These are phyloP conservation scores for Fusarium tanahbumbuense DNA, from an alignment of 2,329 filamentous ascomycete genomes.

Conservation along the genomic window DNA sequence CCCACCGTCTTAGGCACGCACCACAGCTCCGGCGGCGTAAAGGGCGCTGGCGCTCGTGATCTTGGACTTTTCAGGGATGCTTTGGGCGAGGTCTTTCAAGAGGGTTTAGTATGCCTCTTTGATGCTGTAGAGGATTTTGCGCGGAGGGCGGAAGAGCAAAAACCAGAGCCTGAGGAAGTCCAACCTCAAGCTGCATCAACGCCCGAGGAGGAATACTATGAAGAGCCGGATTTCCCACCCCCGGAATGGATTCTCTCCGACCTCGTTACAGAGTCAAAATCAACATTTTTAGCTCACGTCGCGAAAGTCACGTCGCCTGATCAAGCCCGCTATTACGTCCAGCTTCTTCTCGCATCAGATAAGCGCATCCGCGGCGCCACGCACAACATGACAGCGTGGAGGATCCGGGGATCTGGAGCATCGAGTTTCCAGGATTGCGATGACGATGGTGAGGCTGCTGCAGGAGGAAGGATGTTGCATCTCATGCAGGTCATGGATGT, in stretches of 20 bases:
- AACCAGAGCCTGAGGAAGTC: slow-evolving; percentile 42
- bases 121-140: slow-evolving; percentile 85
- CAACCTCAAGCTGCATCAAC: slow-evolving; percentile 39
- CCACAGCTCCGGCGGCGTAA: slow-evolving; percentile 78
- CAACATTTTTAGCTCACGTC: slow-evolving; percentile 84
- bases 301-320: slow-evolving; percentile 75
- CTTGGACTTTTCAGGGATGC: slow-evolving; percentile 76
- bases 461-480: slow-evolving; percentile 85
- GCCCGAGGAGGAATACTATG: slow-evolving; percentile 22
- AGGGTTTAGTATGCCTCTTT: slow-evolving; percentile 86
- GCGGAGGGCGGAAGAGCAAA: slow-evolving; percentile 54
- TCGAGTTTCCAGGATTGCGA: slow-evolving; percentile 86
- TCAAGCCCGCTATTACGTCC: slow-evolving; percentile 77
- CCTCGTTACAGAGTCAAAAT: slow-evolving; percentile 82
- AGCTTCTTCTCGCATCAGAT: slow-evolving; percentile 82
- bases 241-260: slow-evolving; percentile 78
- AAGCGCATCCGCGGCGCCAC: slow-evolving; percentile 87
- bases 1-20: slow-evolving; percentile 83
- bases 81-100: slow-evolving; percentile 74
- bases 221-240: slow-evolving; percentile 35
- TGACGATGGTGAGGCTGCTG: slow-evolving; percentile 95
- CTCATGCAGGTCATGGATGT: slow-evolving; percentile 95
- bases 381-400: slow-evolving; percentile 96
- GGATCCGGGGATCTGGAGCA: slow-evolving; percentile 72
- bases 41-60: slow-evolving; percentile 78